A percentile compares a stretch with the other conserved stretches of the same genome.
Conservation (phyloP, 257 asterid species). For the Gentiana dahurica region DNA sequence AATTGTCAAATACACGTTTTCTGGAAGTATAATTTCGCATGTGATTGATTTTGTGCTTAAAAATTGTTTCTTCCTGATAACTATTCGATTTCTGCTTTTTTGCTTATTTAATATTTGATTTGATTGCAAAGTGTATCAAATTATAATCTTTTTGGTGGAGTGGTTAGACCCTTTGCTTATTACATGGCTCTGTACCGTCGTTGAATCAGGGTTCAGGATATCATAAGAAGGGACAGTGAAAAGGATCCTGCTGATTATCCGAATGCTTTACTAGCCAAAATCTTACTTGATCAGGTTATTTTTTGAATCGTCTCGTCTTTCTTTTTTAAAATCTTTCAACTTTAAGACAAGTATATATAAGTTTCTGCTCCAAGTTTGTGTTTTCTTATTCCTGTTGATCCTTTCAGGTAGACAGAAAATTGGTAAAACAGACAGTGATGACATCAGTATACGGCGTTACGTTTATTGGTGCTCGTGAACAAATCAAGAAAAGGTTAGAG, state of each 20-base stretch:
- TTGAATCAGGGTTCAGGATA: conserved; percentile 55
- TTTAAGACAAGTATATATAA: no score
- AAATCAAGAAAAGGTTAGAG: conserved; percentile 75
- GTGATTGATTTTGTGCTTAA: no score
- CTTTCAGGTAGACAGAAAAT: conserved; percentile 85
- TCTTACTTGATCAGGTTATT: conserved; percentile 70
- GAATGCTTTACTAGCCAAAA: conserved; percentile 63
- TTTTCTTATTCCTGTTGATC: conserved; percentile 12
- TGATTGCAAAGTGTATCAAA: no score
- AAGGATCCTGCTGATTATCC: conserved; percentile 69
- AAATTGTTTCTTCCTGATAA: no score
- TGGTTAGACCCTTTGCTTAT: no score
- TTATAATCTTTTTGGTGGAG: no score
- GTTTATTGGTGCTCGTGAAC: conserved; percentile 95
- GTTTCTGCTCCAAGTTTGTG: not conserved
- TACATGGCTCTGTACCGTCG: no score
- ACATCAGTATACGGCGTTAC: conserved; percentile 98
- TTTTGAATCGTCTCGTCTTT: conserved; percentile 7
- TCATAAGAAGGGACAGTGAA: conserved; percentile 65
- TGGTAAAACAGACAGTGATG: conserved; percentile 97
- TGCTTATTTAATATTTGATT: no score
- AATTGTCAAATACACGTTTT: no score
- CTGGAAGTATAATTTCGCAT: no score
- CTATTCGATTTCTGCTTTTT: no score
- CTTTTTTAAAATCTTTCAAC: not conserved